phyloP scores from a whole-genome alignment of 257 asterid species.

The Lycium barbarum region DNA sequence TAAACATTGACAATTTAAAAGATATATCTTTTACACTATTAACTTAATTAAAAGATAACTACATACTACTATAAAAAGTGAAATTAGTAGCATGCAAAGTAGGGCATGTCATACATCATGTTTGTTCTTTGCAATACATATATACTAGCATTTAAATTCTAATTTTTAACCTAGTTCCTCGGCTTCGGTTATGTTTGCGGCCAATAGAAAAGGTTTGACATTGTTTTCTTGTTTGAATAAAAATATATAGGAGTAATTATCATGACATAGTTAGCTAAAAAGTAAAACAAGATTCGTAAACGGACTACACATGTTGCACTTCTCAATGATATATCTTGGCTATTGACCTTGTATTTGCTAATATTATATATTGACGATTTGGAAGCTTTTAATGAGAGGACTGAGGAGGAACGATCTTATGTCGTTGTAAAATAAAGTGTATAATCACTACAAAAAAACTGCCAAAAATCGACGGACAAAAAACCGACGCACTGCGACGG shows the following conservation, averaged over 20 bases:
- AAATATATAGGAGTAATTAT: background rate
- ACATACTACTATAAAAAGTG: too few species aligned
- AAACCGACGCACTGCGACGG: too few species aligned
- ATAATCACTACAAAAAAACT: too few species aligned
- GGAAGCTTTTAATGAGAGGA: conserved; percentile 20
- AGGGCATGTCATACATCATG: too few species aligned
- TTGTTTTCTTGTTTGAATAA: conserved; percentile 24
- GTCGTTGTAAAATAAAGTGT: too few species aligned
- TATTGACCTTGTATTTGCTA: background rate
- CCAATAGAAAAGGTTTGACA: background rate
- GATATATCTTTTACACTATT: too few species aligned
- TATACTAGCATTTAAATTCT: background rate
- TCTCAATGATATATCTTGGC: background rate
- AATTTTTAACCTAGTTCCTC: background rate
- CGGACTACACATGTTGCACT: background rate
- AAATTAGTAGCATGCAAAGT: too few species aligned
- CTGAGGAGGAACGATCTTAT: too few species aligned
- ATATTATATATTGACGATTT: background rate
- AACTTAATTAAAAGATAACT: too few species aligned
- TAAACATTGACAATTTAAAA: too few species aligned
- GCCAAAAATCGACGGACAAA: too few species aligned
- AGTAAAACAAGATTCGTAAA: background rate
- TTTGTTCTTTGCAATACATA: too few species aligned
- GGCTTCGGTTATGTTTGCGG: background rate
- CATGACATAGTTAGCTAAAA: background rate